phyloP scores from a whole-genome alignment of 1,284 basidiomycete genomes.

The Gymnopus androsaceus region DNA sequence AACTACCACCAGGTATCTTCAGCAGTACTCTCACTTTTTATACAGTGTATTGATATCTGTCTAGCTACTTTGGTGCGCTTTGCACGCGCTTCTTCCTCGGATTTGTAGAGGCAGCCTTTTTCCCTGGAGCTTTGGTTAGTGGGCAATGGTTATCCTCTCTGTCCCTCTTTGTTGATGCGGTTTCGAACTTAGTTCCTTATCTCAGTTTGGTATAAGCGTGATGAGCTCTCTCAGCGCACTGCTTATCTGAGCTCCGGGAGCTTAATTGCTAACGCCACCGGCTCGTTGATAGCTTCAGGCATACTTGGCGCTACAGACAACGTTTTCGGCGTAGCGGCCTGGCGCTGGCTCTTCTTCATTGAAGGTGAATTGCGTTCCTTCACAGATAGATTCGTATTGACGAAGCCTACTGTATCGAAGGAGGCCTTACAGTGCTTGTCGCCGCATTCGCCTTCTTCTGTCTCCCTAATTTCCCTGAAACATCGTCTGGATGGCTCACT shows the following conservation, averaged over 20 bases:
- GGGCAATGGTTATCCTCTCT: conserved; percentile 21
- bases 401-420: too few relatives aligned
- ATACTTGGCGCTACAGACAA: conserved; percentile 74
- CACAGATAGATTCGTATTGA: too few relatives aligned
- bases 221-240: conserved; percentile 71
- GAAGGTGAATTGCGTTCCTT: too few relatives aligned
- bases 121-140: conserved; percentile 60
- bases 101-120: conserved; percentile 73
- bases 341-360: conserved; percentile 83
- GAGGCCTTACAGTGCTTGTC: conserved; percentile 64
- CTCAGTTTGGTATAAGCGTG: conserved; percentile 59
- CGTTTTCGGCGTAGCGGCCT: conserved; percentile 69
- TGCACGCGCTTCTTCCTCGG: conserved; percentile 78
- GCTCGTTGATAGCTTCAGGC: conserved; percentile 76
- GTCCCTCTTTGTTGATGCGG: background rate
- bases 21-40: background rate
- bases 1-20: conserved; percentile 50
- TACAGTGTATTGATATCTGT: conserved; percentile 17
- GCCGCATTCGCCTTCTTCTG: conserved; percentile 65
- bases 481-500: conserved; percentile 57
- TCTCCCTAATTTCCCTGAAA: conserved; percentile 77
- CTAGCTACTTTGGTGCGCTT: conserved; percentile 68
- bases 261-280: conserved; percentile 83
- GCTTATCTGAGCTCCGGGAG: conserved; percentile 73
- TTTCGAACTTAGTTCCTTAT: background rate